phyloP scores from a whole-genome alignment of 345 rosid genomes.

The Anacardium occidentale region DNA sequence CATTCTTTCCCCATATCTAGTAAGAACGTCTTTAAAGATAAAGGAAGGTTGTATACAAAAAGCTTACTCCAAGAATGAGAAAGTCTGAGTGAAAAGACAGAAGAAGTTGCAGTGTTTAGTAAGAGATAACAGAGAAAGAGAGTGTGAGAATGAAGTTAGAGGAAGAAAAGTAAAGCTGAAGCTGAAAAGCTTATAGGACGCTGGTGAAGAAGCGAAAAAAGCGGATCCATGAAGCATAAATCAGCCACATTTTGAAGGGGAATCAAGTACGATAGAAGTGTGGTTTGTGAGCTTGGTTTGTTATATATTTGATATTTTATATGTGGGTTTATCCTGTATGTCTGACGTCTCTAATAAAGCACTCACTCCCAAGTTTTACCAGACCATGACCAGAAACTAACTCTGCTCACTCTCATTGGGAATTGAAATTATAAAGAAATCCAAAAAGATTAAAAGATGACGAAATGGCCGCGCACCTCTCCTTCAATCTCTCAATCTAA shows the following conservation, averaged over 20 bases:
- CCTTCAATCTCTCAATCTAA: neutral
- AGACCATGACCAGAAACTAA: slow-evolving; percentile 18
- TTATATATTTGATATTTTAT: neutral
- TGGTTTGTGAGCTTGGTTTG: neutral
- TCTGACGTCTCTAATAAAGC: neutral
- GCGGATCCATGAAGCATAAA: slow-evolving; percentile 45
- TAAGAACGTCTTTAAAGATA: neutral
- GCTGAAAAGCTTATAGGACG: slow-evolving; percentile 16
- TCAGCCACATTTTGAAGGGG: slow-evolving; percentile 15
- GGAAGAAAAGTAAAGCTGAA: slow-evolving; percentile 2
- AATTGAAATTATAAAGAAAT: slow-evolving; percentile 27
- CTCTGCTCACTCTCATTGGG: slow-evolving; percentile 25
- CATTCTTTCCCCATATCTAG: slow-evolving; percentile 57
- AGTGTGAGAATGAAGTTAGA: neutral
- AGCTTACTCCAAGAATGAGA: neutral
- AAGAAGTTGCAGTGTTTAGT: neutral
- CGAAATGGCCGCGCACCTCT: slow-evolving; percentile 36
- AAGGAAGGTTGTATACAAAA: slow-evolving; percentile 9
- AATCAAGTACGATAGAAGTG: slow-evolving; percentile 14
- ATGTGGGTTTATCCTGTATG: neutral
- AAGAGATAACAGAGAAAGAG: neutral
- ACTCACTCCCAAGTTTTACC: slow-evolving; percentile 43
- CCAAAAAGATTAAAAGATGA: slow-evolving; percentile 24
- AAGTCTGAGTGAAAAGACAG: slow-evolving; percentile 26
- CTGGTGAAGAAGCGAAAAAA: slow-evolving; percentile 31